Evolutionary conservation across 2,329 filamentous ascomycete genomes (phyloP), one percentile per base, ranked within the genome.

Genomic region (Elsinoe necatrix): DNA sequence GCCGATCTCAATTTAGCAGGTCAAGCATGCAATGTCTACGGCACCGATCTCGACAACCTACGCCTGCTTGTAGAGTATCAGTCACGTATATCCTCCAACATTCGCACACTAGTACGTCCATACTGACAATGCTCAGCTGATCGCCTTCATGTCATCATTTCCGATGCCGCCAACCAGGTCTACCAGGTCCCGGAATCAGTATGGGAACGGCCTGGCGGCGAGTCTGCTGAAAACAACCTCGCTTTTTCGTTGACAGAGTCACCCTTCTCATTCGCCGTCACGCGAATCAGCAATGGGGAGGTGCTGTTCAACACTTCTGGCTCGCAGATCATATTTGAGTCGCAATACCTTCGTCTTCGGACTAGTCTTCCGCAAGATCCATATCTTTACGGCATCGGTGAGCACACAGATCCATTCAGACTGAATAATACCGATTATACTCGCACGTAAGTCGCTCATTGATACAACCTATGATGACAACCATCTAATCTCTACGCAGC

Each of bases 331-430:
- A 75, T 93, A 42, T 93, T 90, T 63, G 84, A 93, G 71, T 82
- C 81, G 9, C 87, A 93, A 68, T 93, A 89, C 64, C 70, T 93
- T 21, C 81, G 84, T 18, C 75, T 92, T 58, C 79, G 85, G 42
- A 91, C 87, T 1, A 80, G 76, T 59, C 75, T 93, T 9, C 87
- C 88, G 0, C 69, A 80, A 0, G 74, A 82, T 55, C 85, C 87
- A 0, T 81, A 86, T 63, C 72, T 93, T 4, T 93, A 93, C 66
- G 88, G 89, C 0, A 76, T 92, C 1, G 88, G 88, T 34, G 87
- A 92, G 70, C 85, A 89, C 67, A 84, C 80, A 1, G 87, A 63
- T 35, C 57, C 34, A 8, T 82, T 89, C 64, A 78, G 80, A 47
- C 74, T 90, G 58, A 82, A 83, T 60, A 85, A 81, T 0, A 82